Percentiles rank a stretch among this genome's conserved stretches.
Conservation (phyloP, 2,329 filamentous ascomycete genomes). For the Zasmidium citrigriseum region DNA sequence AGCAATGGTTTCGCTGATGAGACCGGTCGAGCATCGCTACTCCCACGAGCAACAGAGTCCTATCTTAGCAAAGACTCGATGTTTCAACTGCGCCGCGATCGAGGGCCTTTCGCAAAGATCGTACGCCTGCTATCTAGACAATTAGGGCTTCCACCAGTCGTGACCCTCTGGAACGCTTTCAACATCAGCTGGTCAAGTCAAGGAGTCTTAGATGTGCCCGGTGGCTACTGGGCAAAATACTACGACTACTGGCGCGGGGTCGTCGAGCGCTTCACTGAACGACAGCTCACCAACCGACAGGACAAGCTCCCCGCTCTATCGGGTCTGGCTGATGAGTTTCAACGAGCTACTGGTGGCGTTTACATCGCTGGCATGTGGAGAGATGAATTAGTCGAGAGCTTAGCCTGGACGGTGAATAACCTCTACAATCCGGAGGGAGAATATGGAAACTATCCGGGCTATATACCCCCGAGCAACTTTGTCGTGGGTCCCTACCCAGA, state of each 20-base stretch:
- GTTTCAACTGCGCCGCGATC: neutral
- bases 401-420: conserved; percentile 4
- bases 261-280: conserved; percentile 7
- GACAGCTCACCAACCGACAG: conserved; percentile 1
- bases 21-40: neutral
- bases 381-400: neutral
- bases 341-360: neutral
- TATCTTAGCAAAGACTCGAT: neutral
- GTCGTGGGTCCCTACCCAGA: neutral
- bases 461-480: neutral
- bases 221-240: neutral
- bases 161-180: neutral
- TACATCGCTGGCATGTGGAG: conserved; percentile 16
- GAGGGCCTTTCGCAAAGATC: neutral
- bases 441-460: neutral
- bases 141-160: neutral
- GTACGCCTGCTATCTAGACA: neutral
- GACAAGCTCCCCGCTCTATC: conserved; percentile 14
- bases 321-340: conserved; percentile 11
- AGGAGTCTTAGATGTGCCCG: neutral
- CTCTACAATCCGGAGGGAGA: neutral
- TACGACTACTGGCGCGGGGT: conserved; percentile 13
- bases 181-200: neutral
- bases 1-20: conserved; percentile 9
- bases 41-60: neutral